Base-by-base conservation (phyloP, 169 alveolate species). In the Besnoitia besnoiti region DNA sequence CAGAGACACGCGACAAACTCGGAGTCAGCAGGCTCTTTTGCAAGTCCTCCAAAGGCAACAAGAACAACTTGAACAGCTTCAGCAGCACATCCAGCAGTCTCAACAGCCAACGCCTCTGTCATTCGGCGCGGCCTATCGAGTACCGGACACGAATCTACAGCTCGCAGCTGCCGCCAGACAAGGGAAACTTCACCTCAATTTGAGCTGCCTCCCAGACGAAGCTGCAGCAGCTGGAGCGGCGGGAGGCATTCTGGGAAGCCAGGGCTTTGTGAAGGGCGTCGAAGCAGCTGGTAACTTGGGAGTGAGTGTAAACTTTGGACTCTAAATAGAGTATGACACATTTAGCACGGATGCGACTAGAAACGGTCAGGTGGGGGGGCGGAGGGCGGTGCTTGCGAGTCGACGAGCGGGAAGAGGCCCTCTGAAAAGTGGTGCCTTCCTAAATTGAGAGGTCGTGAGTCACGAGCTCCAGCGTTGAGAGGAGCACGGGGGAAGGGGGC, bases 281-380 rank as follows among this genome's bases (percentile, higher is more conserved):
- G 93, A 89, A 42, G 93, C 89, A 33, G 79, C 84, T 12, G 93
- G 93, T 7, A 89, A 89, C 80, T 80, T 89, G 30, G 93, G 93
- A 27, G 21, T 89, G 46, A 89, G 93, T 42, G 50, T 84, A 62
- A 42, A 44, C 89, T 89, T 89, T 44, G 84, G 89, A 12, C 16
- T 89, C 2, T 89, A 76, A 59, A 7, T 4, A 0, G n/a, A 40
- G 40, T 42, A 67, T 12, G 47, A 44, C 14, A n/a, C n/a, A n/a
- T n/a, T n/a, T n/a, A n/a, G n/a, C n/a, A n/a, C n/a, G n/a, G n/a
- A n/a, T n/a, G n/a, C n/a, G n/a, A n/a, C n/a, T n/a, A n/a, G n/a
- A n/a, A n/a, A n/a, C n/a, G n/a, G n/a, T n/a, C n/a, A n/a, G n/a
- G n/a, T n/a, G n/a, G n/a, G n/a, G n/a, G n/a, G n/a, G n/a, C n/a